Conservation (phyloP, 2,329 filamentous ascomycete genomes). For the Chrysoporthe deuterocubensis region DNA sequence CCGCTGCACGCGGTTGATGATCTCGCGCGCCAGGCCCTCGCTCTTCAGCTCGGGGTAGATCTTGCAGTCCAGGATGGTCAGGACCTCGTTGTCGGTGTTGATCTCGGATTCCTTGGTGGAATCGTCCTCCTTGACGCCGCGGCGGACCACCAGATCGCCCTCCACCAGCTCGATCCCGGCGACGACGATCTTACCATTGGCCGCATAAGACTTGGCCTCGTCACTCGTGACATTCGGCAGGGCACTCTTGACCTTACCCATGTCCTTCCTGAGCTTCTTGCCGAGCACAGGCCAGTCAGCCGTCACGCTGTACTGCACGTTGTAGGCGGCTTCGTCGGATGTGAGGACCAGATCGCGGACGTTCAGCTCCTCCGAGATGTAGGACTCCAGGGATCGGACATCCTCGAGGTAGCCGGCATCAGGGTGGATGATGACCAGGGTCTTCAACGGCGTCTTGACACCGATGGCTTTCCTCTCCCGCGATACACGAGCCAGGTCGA, state of each 20-base stretch:
- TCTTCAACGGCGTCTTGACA: constrained; percentile 89
- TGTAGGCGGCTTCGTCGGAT: constrained; percentile 86
- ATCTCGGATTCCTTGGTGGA: constrained; percentile 77
- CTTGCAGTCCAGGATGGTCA: constrained; percentile 80
- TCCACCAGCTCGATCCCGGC: constrained; percentile 83
- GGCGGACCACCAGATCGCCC: constrained; percentile 82
- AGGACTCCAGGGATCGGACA: constrained; percentile 81
- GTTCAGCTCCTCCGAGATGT: constrained; percentile 91
- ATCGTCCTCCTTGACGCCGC: constrained; percentile 75
- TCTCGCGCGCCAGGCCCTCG: constrained; percentile 87
- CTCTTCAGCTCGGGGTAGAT: constrained; percentile 74
- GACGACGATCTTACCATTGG: constrained; percentile 75
- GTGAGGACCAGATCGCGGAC: constrained; percentile 83
- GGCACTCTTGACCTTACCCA: constrained; percentile 87
- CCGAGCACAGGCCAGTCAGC: constrained; percentile 94
- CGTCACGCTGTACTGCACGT: constrained; percentile 85
- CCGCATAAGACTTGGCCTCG: constrained; percentile 79
- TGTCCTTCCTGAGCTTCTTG: constrained; percentile 97
- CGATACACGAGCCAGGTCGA: constrained; percentile 85
- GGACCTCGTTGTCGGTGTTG: constrained; percentile 85
- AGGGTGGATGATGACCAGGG: constrained; percentile 84
- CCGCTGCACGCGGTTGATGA: constrained; percentile 91
- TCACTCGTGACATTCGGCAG: constrained; percentile 78
- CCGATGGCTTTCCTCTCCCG: constrained; percentile 84
- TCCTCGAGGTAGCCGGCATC: constrained; percentile 85